Evolutionary conservation across 208 protist genomes (phyloP).

Genomic region (Naegleria gruberi): DNA sequence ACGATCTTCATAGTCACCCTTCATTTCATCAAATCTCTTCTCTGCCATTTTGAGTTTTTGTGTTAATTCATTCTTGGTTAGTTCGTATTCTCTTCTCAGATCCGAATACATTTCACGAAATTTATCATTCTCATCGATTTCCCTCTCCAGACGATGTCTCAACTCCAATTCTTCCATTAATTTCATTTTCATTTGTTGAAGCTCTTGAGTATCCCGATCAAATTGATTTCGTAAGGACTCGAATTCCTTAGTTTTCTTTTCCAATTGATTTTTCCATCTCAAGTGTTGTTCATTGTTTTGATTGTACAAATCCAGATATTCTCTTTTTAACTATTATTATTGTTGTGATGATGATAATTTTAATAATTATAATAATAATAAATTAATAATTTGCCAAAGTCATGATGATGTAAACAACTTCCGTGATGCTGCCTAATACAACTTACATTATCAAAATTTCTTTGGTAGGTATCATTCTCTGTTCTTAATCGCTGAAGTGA

Average conservation of each 20-base stretch:
- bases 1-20: background rate
- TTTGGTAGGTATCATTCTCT: background rate
- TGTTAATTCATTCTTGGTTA: background rate
- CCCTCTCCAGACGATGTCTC: background rate
- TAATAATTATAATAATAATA: too few species aligned
- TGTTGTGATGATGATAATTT: too few species aligned
- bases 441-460: slow-evolving; percentile 17
- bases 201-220: background rate
- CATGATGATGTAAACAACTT: too few species aligned
- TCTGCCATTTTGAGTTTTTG: background rate
- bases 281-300: background rate
- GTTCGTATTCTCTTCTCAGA: background rate
- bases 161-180: slow-evolving; percentile 15
- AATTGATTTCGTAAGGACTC: background rate
- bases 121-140: background rate
- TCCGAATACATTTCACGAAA: background rate
- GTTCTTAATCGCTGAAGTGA: background rate
- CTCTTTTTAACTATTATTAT: background rate
- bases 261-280: background rate
- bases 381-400: too few species aligned
- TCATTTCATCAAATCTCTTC: background rate
- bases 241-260: background rate
- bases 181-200: background rate
- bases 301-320: background rate
- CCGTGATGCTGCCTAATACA: too few species aligned